phyloP scores from a whole-genome alignment of 768 basidiomycete genomes.

The Saitozyma podzolica region DNA sequence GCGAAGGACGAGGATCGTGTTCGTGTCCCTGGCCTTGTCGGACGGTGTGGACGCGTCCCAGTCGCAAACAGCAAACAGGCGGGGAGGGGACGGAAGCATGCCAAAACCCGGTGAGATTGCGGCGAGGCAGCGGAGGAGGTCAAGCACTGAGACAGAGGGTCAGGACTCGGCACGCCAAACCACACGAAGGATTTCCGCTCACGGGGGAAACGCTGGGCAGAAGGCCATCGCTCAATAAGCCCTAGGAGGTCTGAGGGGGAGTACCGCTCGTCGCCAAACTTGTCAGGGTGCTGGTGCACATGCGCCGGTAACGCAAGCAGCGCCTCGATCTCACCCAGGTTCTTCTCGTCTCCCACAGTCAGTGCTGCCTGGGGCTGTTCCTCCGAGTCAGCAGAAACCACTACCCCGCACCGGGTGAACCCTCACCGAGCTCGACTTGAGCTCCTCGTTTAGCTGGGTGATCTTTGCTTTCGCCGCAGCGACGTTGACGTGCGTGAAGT shows the following conservation, averaged over 20 bases:
- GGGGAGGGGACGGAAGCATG: slow-evolving; percentile 59
- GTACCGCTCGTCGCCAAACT: slow-evolving; percentile 26
- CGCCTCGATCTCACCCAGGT: slow-evolving; percentile 32
- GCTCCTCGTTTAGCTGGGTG: slow-evolving; percentile 68
- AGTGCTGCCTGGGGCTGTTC: slow-evolving; percentile 25
- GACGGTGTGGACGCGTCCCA: slow-evolving; percentile 63
- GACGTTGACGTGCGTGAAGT: slow-evolving; percentile 78
- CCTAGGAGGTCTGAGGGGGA: slow-evolving; percentile 23
- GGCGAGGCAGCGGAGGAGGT: slow-evolving; percentile 74
- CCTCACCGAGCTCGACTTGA: slow-evolving; percentile 54
- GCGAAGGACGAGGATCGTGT: slow-evolving; percentile 74
- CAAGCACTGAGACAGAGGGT: slow-evolving; percentile 64
- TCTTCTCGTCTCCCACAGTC: slow-evolving; percentile 31
- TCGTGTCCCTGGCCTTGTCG: slow-evolving; percentile 78
- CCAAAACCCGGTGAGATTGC: slow-evolving; percentile 63
- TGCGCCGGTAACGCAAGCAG: slow-evolving; percentile 21
- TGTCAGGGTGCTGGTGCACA: not conserved
- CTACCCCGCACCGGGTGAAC: not conserved
- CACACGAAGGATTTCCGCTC: slow-evolving; percentile 10
- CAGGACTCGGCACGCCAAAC: not conserved
- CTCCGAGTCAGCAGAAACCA: not conserved
- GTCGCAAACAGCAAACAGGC: slow-evolving; percentile 68
- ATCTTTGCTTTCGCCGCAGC: slow-evolving; percentile 66
- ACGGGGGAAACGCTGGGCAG: slow-evolving; percentile 50
- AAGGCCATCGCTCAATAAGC: slow-evolving; percentile 37